Percentiles rank a stretch among this genome's conserved stretches.
Evolutionary conservation across 2,329 filamentous ascomycete species (phyloP).

Genomic region (Pseudogymnoascus sp.): DNA sequence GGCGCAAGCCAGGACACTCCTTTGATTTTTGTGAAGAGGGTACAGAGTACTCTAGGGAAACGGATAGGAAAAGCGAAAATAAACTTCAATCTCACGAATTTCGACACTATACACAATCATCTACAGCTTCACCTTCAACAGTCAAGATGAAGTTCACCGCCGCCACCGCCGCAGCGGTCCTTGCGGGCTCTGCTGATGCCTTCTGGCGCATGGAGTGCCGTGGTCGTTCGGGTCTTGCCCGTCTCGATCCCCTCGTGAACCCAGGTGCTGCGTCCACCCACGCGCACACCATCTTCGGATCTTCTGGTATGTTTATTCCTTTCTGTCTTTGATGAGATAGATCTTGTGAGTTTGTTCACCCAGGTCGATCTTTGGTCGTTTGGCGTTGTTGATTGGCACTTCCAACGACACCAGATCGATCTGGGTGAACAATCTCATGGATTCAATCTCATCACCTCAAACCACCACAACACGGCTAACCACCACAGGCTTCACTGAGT

Average conservation of each 20-base stretch:
- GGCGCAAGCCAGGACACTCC: background rate
- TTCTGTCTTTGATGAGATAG: conserved; percentile 11
- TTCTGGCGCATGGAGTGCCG: conserved; percentile 91
- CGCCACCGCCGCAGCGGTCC: background rate
- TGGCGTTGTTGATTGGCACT: too few species aligned
- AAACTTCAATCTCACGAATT: background rate
- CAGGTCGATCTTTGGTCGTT: too few species aligned
- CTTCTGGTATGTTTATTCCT: conserved; percentile 50
- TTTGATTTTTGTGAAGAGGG: background rate
- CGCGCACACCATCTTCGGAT: conserved; percentile 68
- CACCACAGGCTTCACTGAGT: conserved; percentile 52
- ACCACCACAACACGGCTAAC: background rate
- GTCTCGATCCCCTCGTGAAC: conserved; percentile 69
- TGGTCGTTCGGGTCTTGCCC: conserved; percentile 57
- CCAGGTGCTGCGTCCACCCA: conserved; percentile 53
- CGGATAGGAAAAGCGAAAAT: background rate
- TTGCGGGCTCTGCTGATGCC: conserved; percentile 38
- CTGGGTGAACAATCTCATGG: background rate
- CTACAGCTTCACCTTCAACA: background rate
- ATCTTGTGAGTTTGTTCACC: background rate
- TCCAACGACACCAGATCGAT: too few species aligned
- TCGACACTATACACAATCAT: background rate
- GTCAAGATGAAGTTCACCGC: conserved; percentile 3
- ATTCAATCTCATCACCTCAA: background rate
- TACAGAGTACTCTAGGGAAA: background rate